Percentiles rank a stretch among this genome's conserved stretches.
phyloP scores from a whole-genome alignment of 345 rosid species.

The Salix udensis region DNA sequence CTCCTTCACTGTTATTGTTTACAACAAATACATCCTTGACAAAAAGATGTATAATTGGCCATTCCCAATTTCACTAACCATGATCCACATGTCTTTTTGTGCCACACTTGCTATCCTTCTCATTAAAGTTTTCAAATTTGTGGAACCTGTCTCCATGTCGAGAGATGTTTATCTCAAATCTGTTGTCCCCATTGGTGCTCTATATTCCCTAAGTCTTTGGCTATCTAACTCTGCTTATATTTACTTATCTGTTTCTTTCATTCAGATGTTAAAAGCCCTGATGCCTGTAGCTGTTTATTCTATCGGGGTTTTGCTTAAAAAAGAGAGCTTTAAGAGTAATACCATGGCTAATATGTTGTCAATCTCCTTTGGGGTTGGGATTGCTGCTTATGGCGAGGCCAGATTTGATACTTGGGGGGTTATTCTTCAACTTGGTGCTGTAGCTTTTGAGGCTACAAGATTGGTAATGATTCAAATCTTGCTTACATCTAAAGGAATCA shows the following conservation, averaged over 20 bases:
- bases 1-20: slow-evolving; percentile 93
- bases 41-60: slow-evolving; percentile 99
- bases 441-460: slow-evolving; percentile 87
- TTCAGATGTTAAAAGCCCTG: slow-evolving; percentile 94
- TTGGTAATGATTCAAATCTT: slow-evolving; percentile 89
- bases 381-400: slow-evolving; percentile 95
- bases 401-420: slow-evolving; percentile 92
- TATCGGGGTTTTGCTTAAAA: slow-evolving; percentile 67
- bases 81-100: slow-evolving; percentile 99
- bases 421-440: slow-evolving; percentile 79
- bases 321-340: slow-evolving; percentile 59
- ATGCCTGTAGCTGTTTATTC: slow-evolving; percentile 99
- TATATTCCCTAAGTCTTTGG: slow-evolving; percentile 89
- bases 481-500: slow-evolving; percentile 80
- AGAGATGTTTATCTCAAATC: slow-evolving; percentile 74
- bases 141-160: slow-evolving; percentile 86
- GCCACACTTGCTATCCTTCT: slow-evolving; percentile 76
- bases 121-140: slow-evolving; percentile 84
- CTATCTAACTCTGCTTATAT: slow-evolving; percentile 97
- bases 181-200: slow-evolving; percentile 88
- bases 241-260: slow-evolving; percentile 89
- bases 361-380: slow-evolving; percentile 82
- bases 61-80: slow-evolving; percentile 88
- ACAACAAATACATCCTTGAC: slow-evolving; percentile 98
- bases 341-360: slow-evolving; percentile 90